Conservation (phyloP, 192 early-diverging fungal genomes). For the Helicostylum pulchrum region DNA sequence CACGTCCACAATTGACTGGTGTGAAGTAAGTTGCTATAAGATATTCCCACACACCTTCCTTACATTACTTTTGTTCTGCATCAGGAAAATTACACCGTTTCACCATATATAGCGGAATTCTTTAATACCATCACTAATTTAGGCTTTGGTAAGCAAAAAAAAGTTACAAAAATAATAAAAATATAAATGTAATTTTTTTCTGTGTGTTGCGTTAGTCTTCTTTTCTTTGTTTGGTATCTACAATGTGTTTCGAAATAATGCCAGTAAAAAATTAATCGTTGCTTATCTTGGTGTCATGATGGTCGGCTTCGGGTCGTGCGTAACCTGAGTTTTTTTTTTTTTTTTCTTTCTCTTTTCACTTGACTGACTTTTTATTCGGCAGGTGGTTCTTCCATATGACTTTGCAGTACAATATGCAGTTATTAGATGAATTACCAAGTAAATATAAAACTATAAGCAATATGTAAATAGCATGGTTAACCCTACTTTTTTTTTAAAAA, state of each 20-base stretch:
- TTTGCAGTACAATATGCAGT: slow-evolving; percentile 65
- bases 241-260: slow-evolving; percentile 41
- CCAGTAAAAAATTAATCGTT: slow-evolving; percentile 53
- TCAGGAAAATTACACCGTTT: slow-evolving; percentile 70
- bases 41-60: background rate
- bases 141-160: slow-evolving; percentile 42
- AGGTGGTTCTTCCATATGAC: slow-evolving; percentile 79
- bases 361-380: too few species aligned
- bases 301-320: slow-evolving; percentile 63
- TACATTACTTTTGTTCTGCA: background rate
- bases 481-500: background rate
- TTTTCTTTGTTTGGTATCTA: slow-evolving; percentile 60
- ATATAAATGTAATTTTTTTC: too few species aligned
- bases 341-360: too few species aligned
- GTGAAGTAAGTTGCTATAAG: slow-evolving; percentile 53
- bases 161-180: background rate
- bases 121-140: slow-evolving; percentile 75
- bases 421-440: slow-evolving; percentile 81
- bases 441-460: slow-evolving; percentile 12
- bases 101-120: slow-evolving; percentile 73
- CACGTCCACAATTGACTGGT: slow-evolving; percentile 71
- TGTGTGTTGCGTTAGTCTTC: slow-evolving; percentile 36
- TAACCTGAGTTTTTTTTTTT: background rate
- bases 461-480: background rate
- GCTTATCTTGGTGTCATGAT: slow-evolving; percentile 58